These are phyloP conservation scores for Lophiotrema nucula DNA, from an alignment of 495 filamentous ascomycete species.

Conservation along the genomic window DNA sequence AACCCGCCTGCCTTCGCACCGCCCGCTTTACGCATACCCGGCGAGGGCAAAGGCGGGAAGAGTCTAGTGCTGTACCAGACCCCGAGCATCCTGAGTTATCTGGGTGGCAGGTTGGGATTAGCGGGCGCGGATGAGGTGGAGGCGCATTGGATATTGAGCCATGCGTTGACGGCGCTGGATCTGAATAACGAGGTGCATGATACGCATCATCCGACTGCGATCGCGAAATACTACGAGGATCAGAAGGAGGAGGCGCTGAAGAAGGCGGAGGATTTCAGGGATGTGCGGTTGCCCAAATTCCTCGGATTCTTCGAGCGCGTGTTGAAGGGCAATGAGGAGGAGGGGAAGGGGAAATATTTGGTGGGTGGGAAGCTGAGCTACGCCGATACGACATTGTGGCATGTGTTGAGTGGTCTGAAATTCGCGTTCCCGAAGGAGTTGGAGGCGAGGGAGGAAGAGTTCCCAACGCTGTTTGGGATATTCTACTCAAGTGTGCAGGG, in stretches of 20 bases:
- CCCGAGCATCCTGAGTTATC: slow-evolving; percentile 62
- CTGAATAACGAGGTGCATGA: slow-evolving; percentile 66
- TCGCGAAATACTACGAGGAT: slow-evolving; percentile 61
- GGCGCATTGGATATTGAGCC: slow-evolving; percentile 53
- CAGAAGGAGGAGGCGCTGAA: slow-evolving; percentile 60
- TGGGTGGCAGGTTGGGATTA: slow-evolving; percentile 55
- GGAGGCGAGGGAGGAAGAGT: slow-evolving; percentile 49
- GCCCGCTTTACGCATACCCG: slow-evolving; percentile 58
- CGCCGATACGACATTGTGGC: slow-evolving; percentile 68
- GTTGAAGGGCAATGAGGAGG: slow-evolving; percentile 49
- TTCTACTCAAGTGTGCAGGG: slow-evolving; percentile 57
- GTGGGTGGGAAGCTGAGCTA: slow-evolving; percentile 59
- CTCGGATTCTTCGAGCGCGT: slow-evolving; percentile 64
- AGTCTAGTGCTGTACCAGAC: slow-evolving; percentile 59
- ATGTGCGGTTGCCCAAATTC: slow-evolving; percentile 63
- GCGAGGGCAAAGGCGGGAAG: slow-evolving; percentile 41
- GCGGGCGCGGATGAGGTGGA: slow-evolving; percentile 47
- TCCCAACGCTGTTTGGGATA: slow-evolving; percentile 50
- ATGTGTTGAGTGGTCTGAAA: slow-evolving; percentile 54
- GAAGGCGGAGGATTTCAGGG: slow-evolving; percentile 52
- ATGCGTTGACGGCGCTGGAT: slow-evolving; percentile 67
- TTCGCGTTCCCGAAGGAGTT: slow-evolving; percentile 66
- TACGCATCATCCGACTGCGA: slow-evolving; percentile 62
- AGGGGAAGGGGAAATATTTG: slow-evolving; percentile 56
- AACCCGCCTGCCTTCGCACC: slow-evolving; percentile 64